A percentile compares a stretch with the other conserved stretches of the same genome.
Evolutionary conservation across 2,329 filamentous ascomycete species (phyloP).

Genomic region (Verticillium dahliae): DNA sequence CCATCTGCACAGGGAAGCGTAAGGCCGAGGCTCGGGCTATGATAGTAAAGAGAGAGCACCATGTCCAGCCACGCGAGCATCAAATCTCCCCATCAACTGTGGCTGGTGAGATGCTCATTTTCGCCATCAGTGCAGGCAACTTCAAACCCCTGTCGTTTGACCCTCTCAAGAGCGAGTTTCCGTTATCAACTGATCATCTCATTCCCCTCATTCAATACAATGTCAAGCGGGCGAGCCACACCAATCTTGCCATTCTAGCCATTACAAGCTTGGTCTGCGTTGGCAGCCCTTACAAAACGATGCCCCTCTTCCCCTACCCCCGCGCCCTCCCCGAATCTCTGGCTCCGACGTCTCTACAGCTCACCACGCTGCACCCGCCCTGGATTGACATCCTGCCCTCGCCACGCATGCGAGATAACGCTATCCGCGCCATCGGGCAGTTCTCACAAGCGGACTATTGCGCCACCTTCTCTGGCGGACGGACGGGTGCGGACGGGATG

Average conservation of each 20-base stretch:
- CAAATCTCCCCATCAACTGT: neutral
- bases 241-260: slow-evolving; percentile 23
- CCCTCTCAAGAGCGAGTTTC: slow-evolving; percentile 5
- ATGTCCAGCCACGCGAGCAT: neutral
- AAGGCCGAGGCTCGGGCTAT: neutral
- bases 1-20: slow-evolving; percentile 4
- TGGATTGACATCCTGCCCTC: neutral
- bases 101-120: neutral
- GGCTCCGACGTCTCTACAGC: slow-evolving; percentile 15
- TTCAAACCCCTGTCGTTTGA: neutral
- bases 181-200: slow-evolving; percentile 21
- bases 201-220: slow-evolving; percentile 29
- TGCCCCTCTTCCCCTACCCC: slow-evolving; percentile 12
- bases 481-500: slow-evolving; percentile 2
- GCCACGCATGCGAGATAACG: neutral
- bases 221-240: slow-evolving; percentile 24
- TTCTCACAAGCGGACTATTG: neutral
- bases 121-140: neutral
- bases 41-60: neutral
- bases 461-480: neutral
- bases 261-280: slow-evolving; percentile 14
- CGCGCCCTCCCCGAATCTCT: slow-evolving; percentile 14
- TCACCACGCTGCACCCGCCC: neutral
- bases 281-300: slow-evolving; percentile 8
- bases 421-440: neutral